Conservation (phyloP, 1,284 basidiomycete species). For the Trichosporon asahii region DNA sequence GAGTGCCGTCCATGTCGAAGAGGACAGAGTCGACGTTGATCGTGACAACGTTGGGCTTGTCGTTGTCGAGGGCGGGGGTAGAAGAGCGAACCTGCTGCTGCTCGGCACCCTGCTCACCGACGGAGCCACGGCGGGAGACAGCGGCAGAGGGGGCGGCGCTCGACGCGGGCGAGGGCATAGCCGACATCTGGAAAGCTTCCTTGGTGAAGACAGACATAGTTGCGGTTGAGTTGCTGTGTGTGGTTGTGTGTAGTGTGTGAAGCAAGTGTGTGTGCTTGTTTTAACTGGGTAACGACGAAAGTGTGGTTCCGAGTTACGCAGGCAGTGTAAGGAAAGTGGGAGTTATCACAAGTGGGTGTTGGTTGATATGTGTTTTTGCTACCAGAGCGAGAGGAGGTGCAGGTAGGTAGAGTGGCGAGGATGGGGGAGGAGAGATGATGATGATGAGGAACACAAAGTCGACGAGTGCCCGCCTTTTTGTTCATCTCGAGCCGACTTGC, state of each 20-base stretch:
- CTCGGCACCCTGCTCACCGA: neutral
- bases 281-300: neutral
- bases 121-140: conserved; percentile 36
- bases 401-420: conserved; percentile 4
- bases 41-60: conserved; percentile 51
- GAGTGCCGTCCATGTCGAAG: conserved; percentile 52
- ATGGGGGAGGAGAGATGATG: conserved; percentile 5
- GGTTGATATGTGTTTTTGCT: neutral
- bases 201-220: conserved; percentile 53
- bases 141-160: conserved; percentile 36
- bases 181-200: conserved; percentile 52
- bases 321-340: conserved; percentile 11
- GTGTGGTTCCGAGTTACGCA: neutral
- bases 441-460: neutral
- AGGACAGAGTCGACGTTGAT: conserved; percentile 52
- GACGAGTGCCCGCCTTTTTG: conserved; percentile 9
- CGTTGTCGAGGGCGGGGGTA: conserved; percentile 65
- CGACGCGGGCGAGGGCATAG: conserved; percentile 40
- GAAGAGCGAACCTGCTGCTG: conserved; percentile 19
- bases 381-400: neutral
- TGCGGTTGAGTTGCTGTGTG: conserved; percentile 37
- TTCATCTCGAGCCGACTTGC: conserved; percentile 9
- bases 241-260: conserved; percentile 38
- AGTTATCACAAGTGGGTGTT: neutral
- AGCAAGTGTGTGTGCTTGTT: conserved; percentile 1